Conservation (phyloP, 257 asterid species). For the Rehmannia glutinosa region DNA sequence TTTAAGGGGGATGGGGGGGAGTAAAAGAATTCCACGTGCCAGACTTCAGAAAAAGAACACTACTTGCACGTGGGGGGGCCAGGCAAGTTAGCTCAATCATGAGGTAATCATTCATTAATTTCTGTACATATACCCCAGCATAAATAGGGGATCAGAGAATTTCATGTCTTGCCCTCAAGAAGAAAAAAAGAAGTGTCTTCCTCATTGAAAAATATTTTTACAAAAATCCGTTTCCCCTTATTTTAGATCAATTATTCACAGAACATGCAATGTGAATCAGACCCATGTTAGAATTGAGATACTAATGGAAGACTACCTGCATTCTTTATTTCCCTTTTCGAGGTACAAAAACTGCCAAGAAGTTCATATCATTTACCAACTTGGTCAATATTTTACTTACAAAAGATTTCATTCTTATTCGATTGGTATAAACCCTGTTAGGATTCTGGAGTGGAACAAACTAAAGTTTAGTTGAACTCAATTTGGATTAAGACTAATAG, state of each 20-base stretch:
- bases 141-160: neutral
- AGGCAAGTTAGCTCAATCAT: neutral
- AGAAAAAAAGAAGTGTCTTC: neutral
- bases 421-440: neutral
- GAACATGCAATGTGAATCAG: too few relatives aligned
- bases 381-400: too few relatives aligned
- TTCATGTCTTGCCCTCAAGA: neutral
- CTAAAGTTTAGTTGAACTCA: neutral
- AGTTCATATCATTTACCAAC: neutral
- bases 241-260: too few relatives aligned
- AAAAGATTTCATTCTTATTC: too few relatives aligned
- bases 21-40: too few relatives aligned
- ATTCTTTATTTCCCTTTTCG: neutral
- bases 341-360: neutral
- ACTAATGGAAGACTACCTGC: neutral
- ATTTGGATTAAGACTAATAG: neutral
- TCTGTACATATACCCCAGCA: too few relatives aligned
- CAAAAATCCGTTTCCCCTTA: too few relatives aligned
- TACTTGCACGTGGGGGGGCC: too few relatives aligned
- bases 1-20: too few relatives aligned
- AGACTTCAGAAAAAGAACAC: too few relatives aligned
- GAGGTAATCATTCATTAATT: neutral
- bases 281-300: neutral
- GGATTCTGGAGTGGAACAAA: neutral
- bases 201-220: neutral